Evolutionary conservation across 805 yeast species (phyloP).

Genomic region (Ogataea neopini): DNA sequence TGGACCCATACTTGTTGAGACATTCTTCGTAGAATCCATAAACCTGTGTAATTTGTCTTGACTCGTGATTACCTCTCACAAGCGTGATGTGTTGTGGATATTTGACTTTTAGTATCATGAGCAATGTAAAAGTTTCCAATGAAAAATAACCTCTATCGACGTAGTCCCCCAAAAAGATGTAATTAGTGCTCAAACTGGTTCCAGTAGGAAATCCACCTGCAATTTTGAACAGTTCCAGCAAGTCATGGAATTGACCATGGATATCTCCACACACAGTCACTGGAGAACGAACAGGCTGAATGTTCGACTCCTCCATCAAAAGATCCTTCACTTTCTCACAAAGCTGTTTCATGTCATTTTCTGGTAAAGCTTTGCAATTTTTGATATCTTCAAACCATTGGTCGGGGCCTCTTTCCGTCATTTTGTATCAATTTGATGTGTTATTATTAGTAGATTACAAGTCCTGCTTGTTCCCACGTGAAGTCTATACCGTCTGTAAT

Average conservation of each 20-base stretch:
- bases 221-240: constrained; percentile 83
- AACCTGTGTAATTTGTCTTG: constrained; percentile 97
- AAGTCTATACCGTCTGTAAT: not conserved
- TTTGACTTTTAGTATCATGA: constrained; percentile 91
- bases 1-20: constrained; percentile 86
- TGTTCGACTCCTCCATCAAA: constrained; percentile 93
- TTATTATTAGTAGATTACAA: not conserved
- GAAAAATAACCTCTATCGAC: constrained; percentile 98
- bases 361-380: constrained; percentile 85
- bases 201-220: constrained; percentile 92
- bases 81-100: constrained; percentile 69
- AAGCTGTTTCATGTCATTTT: constrained; percentile 91
- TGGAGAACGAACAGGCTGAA: constrained; percentile 90
- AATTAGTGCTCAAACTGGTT: constrained; percentile 47
- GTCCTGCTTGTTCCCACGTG: constrained; percentile 7
- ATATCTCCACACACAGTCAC: constrained; percentile 97
- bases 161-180: constrained; percentile 90
- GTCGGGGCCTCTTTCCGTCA: constrained; percentile 85
- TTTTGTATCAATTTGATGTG: constrained; percentile 20
- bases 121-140: constrained; percentile 87
- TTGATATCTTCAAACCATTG: constrained; percentile 94
- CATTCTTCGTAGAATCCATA: constrained; percentile 98
- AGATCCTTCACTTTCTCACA: constrained; percentile 95
- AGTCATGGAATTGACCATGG: constrained; percentile 97
- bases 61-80: constrained; percentile 97